Evolutionary conservation across 306 rosid species (phyloP).

Genomic region (Prunus mongolica): DNA sequence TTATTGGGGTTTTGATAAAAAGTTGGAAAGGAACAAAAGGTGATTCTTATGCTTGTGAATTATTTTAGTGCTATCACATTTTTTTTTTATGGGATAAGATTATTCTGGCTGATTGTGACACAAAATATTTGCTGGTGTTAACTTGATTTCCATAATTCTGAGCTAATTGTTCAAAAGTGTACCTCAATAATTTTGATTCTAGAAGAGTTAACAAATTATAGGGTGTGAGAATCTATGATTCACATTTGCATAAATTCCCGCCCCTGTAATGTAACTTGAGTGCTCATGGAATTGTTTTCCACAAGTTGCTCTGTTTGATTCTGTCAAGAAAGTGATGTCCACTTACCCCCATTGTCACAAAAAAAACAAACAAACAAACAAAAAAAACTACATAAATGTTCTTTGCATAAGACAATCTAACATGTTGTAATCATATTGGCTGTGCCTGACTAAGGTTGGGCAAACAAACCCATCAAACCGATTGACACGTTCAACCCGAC

Average conservation of each 20-base stretch:
- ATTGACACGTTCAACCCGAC: background rate
- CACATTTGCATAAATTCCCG: too few species aligned
- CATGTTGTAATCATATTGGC: background rate
- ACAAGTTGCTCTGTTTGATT: background rate
- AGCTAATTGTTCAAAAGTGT: background rate
- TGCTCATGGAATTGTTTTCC: background rate
- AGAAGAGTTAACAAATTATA: too few species aligned
- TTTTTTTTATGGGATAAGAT: background rate
- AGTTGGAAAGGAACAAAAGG: constrained; percentile 4
- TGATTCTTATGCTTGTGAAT: constrained; percentile 10
- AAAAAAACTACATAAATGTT: background rate
- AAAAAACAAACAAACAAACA: background rate
- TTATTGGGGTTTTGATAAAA: background rate
- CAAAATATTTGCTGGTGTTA: too few species aligned
- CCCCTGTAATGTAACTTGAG: background rate
- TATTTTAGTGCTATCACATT: background rate
- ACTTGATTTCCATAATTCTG: background rate
- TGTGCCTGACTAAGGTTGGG: too few species aligned
- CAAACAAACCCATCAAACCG: background rate
- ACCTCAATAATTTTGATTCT: background rate
- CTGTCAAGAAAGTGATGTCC: background rate
- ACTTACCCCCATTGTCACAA: background rate
- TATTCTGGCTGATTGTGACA: constrained; percentile 7
- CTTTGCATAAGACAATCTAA: background rate
- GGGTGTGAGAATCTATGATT: background rate